These are phyloP conservation scores for Metarhizium sp. DNA, from an alignment of 2,329 filamentous ascomycete genomes.

Conservation along the genomic window DNA sequence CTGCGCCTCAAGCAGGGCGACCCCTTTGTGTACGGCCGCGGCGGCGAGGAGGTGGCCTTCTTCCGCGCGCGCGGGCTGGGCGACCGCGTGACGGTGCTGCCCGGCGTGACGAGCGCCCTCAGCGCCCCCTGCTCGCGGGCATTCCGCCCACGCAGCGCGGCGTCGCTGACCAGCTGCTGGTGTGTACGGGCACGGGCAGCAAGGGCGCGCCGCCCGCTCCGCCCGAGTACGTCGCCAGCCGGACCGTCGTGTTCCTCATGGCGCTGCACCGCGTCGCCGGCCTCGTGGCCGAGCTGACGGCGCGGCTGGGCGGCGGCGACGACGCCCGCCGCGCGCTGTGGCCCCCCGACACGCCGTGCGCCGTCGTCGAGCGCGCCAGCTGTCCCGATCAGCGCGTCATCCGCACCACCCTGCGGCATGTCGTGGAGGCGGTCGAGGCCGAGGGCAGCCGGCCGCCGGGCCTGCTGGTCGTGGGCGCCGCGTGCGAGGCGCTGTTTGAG, in stretches of 20 bases:
- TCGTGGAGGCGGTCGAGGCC: constrained; percentile 74
- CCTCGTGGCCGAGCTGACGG: constrained; percentile 62
- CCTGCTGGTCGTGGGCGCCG: constrained; percentile 72
- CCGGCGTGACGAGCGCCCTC: constrained; percentile 83
- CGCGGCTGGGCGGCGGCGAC: too few relatives aligned
- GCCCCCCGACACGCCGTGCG: constrained; percentile 74
- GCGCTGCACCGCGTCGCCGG: constrained; percentile 74
- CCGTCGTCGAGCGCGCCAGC: constrained; percentile 85
- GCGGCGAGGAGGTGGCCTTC: constrained; percentile 83
- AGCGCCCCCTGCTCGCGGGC: constrained; percentile 75
- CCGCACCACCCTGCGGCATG: constrained; percentile 70
- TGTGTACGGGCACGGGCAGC: constrained; percentile 94
- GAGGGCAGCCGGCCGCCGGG: constrained; percentile 87
- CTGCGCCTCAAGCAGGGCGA: constrained; percentile 92
- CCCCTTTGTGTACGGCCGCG: constrained; percentile 90
- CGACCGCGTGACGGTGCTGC: constrained; percentile 60
- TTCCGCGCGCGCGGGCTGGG: constrained; percentile 65
- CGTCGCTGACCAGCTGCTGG: constrained; percentile 82
- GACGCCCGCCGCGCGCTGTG: constrained; percentile 39
- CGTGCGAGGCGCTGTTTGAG: constrained; percentile 68
- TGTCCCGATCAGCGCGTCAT: constrained; percentile 93
- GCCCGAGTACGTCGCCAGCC: constrained; percentile 63
- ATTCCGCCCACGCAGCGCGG: constrained; percentile 85
- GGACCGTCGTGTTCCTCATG: constrained; percentile 94
- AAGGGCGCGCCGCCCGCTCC: constrained; percentile 78